Percentiles rank a stretch among this genome's conserved stretches.
Evolutionary conservation across 2,329 filamentous ascomycete genomes (phyloP).

Genomic region (Boeremia exigua): DNA sequence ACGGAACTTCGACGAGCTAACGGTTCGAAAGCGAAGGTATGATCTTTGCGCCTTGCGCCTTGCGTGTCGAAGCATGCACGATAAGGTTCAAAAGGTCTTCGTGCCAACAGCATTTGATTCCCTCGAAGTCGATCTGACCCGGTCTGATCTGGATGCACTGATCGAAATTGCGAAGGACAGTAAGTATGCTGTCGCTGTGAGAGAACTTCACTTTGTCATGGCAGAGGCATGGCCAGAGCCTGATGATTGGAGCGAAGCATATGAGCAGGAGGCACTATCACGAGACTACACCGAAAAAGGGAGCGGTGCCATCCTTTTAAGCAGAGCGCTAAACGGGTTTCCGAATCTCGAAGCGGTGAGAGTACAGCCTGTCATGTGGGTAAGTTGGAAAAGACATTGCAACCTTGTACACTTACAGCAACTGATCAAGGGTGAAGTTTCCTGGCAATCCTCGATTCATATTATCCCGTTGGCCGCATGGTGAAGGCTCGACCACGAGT

Average conservation of each 20-base stretch:
- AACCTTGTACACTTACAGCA: background rate
- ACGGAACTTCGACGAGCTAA: background rate
- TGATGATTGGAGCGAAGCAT: background rate
- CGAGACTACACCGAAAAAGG: background rate
- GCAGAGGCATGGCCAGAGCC: background rate
- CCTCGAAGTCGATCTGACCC: background rate
- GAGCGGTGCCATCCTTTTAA: background rate
- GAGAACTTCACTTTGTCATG: background rate
- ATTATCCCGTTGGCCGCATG: background rate
- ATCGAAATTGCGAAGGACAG: background rate
- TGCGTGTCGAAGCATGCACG: background rate
- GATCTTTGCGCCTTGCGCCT: background rate
- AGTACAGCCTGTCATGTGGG: background rate
- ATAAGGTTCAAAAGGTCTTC: background rate
- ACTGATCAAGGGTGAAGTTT: background rate
- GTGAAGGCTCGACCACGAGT: background rate
- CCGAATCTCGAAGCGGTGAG: background rate
- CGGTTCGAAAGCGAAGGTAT: background rate
- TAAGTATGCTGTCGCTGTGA: background rate
- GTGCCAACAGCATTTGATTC: background rate
- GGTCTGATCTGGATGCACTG: background rate
- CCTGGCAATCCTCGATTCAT: background rate
- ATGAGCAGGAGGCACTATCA: background rate
- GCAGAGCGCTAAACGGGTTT: background rate
- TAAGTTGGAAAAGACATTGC: background rate